Base-by-base conservation (phyloP, 352 stramenopile genomes). In the Phytophthora pseudosyringae region DNA sequence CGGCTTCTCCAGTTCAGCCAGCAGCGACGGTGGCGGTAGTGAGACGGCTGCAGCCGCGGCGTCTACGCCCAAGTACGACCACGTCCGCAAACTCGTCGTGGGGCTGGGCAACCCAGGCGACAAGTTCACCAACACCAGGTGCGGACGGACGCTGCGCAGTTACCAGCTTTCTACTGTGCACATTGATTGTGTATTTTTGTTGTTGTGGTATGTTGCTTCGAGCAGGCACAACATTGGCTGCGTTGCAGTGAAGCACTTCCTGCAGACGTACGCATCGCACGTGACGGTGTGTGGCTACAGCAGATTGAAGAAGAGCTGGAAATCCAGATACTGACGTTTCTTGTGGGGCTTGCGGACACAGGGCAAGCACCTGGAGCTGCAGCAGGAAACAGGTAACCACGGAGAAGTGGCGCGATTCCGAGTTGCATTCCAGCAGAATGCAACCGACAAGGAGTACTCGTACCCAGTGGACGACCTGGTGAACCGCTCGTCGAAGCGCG, bases 91-190 rank as follows among this genome's bases (percentile, higher is more conserved):
- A 58, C 71, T 96, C 29, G 64, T 96, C 36, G 88, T 96, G 3
- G 88, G 88, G n/a, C 60, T 96, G 44, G 88, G 88, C 32, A 96
- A 96, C 55, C 86, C 88, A 6, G 85, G 86, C 52, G 77, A 93
- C 54, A 93, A 96, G 59, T 96, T 81, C 59, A 71, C 65, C n/a
- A 78, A 80, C 56, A 96, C 88, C 15, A 73, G 87, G 87, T 93
- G 59, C 10, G 64, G 21, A 45, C 25, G 18, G n/a, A 31, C 3
- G n/a, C 9, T 43, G 26, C 12, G 21, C 21, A 21, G 21, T 21
- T 21, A 21, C 21, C 21, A 21, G 21, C 21, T 21, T 21, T 26
- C n/a, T 35, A 49, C 1, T 40, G 26, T 18, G 5, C n/a, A 38
- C 7, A 28, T 11, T 36, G 21, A 43, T 26, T 47, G 11, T 62